phyloP scores from a whole-genome alignment of 768 basidiomycete species.

The Suillus subluteus region DNA sequence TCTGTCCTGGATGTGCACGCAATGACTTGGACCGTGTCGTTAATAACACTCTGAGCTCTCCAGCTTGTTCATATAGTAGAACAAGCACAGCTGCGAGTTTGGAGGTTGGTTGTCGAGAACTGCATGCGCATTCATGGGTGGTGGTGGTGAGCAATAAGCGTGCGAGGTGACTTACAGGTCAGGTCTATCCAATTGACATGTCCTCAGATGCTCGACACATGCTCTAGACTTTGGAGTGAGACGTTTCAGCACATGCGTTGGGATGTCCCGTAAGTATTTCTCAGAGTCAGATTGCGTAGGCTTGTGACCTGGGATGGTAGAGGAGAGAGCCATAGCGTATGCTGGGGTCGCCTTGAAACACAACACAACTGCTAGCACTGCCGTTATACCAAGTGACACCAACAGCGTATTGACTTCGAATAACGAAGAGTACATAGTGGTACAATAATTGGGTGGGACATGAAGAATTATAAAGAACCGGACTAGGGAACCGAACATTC shows the following conservation, averaged over 20 bases:
- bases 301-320: background rate
- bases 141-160: background rate
- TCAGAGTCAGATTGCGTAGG: background rate
- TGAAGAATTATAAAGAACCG: background rate
- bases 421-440: background rate
- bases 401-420: background rate
- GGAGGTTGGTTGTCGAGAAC: constrained; percentile 37
- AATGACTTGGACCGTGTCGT: constrained; percentile 84
- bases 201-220: constrained; percentile 46
- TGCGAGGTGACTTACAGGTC: constrained; percentile 53
- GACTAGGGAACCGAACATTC: background rate
- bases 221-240: constrained; percentile 18
- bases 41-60: constrained; percentile 71
- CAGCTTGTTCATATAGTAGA: constrained; percentile 73
- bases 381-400: background rate
- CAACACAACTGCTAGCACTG: background rate
- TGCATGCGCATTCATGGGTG: constrained; percentile 19
- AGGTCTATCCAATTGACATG: constrained; percentile 36
- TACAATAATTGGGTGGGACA: background rate
- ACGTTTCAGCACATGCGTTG: background rate
- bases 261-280: background rate
- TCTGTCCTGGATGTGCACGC: constrained; percentile 78
- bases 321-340: constrained; percentile 5
- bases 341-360: background rate
- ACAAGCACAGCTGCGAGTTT: constrained; percentile 80